phyloP scores from a whole-genome alignment of 2,329 filamentous ascomycete species.

The Pestalotiopsis sp. region DNA sequence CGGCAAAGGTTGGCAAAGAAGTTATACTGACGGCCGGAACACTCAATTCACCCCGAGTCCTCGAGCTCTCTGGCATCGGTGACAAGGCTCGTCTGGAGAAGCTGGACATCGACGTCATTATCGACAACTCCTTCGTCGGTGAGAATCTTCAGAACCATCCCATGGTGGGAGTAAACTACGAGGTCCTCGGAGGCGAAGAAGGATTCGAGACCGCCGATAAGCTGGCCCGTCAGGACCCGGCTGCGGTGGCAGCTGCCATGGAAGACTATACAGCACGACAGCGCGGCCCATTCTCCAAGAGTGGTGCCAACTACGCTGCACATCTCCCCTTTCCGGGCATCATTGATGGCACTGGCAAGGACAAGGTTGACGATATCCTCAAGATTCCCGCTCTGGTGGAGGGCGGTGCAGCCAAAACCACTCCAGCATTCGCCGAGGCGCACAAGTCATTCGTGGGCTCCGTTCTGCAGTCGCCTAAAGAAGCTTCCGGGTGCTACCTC shows the following conservation, averaged over 20 bases:
- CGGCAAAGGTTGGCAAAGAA: constrained; percentile 35
- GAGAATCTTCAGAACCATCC: constrained; percentile 41
- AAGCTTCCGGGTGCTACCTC: constrained; percentile 8
- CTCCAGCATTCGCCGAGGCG: neutral
- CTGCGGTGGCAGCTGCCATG: constrained; percentile 22
- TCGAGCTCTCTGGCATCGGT: constrained; percentile 47
- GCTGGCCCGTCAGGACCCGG: constrained; percentile 22
- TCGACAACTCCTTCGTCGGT: constrained; percentile 40
- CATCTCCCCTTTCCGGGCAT: constrained; percentile 25
- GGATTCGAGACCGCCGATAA: constrained; percentile 25
- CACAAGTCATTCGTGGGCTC: constrained; percentile 7
- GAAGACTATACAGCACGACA: constrained; percentile 23
- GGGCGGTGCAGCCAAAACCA: neutral
- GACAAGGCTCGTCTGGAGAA: constrained; percentile 33
- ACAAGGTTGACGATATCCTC: constrained; percentile 27
- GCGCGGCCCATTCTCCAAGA: constrained; percentile 23
- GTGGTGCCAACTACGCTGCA: constrained; percentile 22
- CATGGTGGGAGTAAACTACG: constrained; percentile 24
- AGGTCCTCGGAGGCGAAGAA: constrained; percentile 21
- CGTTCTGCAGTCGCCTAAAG: neutral
- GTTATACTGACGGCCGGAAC: constrained; percentile 46
- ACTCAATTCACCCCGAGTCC: constrained; percentile 44
- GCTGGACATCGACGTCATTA: constrained; percentile 33
- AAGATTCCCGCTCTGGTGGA: neutral
- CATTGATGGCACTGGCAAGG: constrained; percentile 27